These are phyloP conservation scores for Letharia columbiana DNA, from an alignment of 495 filamentous ascomycete genomes.

Conservation along the genomic window DNA sequence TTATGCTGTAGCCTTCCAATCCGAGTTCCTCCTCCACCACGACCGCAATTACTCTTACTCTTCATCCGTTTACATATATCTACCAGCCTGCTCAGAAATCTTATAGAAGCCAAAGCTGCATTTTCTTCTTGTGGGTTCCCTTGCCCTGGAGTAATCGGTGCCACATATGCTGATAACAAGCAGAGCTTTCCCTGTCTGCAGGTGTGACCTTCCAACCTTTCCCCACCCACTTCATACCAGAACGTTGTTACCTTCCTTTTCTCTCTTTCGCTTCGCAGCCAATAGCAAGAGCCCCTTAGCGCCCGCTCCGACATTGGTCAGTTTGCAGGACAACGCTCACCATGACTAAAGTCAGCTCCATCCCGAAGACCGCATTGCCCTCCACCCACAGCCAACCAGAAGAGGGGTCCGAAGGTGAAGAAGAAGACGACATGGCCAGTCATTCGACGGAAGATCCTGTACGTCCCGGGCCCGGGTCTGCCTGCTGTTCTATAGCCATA, in stretches of 20 bases:
- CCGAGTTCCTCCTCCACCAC: not conserved
- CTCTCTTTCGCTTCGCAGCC: not conserved
- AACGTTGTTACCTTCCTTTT: not conserved
- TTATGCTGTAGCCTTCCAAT: not conserved
- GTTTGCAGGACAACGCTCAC: not conserved
- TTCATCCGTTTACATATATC: not conserved
- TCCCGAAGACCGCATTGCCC: not conserved
- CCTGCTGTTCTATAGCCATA: not conserved
- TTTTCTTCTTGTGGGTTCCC: not conserved
- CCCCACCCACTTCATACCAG: not conserved
- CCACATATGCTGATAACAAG: not conserved
- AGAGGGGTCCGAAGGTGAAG: not conserved
- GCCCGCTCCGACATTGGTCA: not conserved
- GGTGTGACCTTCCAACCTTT: not conserved
- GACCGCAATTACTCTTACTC: not conserved
- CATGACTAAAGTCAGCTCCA: not conserved
- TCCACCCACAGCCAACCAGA: not conserved
- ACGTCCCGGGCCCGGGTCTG: not conserved
- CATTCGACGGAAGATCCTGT: constrained; percentile 11
- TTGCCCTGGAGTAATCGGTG: not conserved
- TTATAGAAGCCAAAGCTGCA: not conserved
- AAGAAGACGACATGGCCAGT: constrained; percentile 11
- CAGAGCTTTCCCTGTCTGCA: not conserved
- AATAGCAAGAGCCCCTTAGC: not conserved
- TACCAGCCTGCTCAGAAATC: not conserved